Conservation (phyloP, 768 basidiomycete species). For the Filobasidium floriforme region DNA sequence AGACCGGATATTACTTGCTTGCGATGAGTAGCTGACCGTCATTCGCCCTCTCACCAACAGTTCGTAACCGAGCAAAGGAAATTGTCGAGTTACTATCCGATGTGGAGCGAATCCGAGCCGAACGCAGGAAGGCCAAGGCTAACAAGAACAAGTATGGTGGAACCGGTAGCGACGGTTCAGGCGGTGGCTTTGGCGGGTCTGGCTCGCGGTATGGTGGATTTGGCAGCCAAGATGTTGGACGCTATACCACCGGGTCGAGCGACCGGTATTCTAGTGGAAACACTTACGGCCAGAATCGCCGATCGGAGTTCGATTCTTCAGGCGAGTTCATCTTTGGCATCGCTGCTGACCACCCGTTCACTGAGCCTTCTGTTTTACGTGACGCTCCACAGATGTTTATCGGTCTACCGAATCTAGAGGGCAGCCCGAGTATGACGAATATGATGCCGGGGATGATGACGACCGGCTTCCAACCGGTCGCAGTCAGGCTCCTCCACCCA, state of each 20-base stretch:
- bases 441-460: slow-evolving; percentile 87
- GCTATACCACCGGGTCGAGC: slow-evolving; percentile 4
- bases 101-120: slow-evolving; percentile 77
- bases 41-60: slow-evolving; percentile 48
- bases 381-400: background rate
- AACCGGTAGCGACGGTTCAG: slow-evolving; percentile 64
- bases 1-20: slow-evolving; percentile 12
- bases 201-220: slow-evolving; percentile 61
- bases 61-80: slow-evolving; percentile 88
- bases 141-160: slow-evolving; percentile 88
- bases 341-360: too few species aligned
- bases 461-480: slow-evolving; percentile 51
- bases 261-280: slow-evolving; percentile 36
- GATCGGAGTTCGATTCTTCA: slow-evolving; percentile 40
- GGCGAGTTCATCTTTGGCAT: slow-evolving; percentile 33
- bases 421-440: slow-evolving; percentile 66
- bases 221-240: slow-evolving; percentile 51
- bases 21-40: background rate
- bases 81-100: slow-evolving; percentile 84
- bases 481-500: background rate
- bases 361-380: background rate
- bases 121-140: slow-evolving; percentile 83
- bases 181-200: slow-evolving; percentile 52
- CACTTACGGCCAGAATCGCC: slow-evolving; percentile 36
- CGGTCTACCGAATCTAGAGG: slow-evolving; percentile 9